Base-by-base conservation (phyloP, 1,139 yeast genomes). In the Kurtzmaniella quercitrusa region DNA sequence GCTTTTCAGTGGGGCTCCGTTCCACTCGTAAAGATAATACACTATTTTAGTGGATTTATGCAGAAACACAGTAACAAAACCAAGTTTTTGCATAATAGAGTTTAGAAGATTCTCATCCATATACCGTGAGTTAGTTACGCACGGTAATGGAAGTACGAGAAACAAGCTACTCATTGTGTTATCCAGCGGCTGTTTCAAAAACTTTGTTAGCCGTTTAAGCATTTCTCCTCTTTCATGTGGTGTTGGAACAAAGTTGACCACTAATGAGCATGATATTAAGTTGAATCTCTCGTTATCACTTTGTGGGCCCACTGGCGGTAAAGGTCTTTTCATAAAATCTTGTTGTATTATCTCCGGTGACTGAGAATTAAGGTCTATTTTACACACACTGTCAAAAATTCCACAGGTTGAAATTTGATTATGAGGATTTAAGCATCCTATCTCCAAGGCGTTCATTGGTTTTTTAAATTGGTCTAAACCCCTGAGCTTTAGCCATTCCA, bases 131-230 rank as follows among this genome's bases (percentile, higher is more conserved):
- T 91, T 89, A 7, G 67, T 59, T 1, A 88, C 69, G 59, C 98
- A 93, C 0, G 98, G 96, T 26, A 86, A 68, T 0, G 98, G 98
- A 6, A 91, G 65, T 2, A 93, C 98, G 14, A 93, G 61, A 56
- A 91, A 91, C 3, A 88, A 61, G 19, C 76, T 60, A 18, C 71
- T 57, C 38, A 55, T 22, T 7, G 50, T 40, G 1, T 49, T 46
- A n/a, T 15, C n/a, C 1, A 54, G 50, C 1, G 71, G 71, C 1
- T 54, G 51, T 37, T 65, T 65, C 40, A 88, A 64, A 57, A 88
- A 91, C 33, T 68, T 48, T 2, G 80, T 69, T 3, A 88, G 76
- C 46, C 86, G 61, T 26, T 56, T 52, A 48, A 89, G 66, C 97
- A 91, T 89, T 11, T 76, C 78, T 2, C 97, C 97, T 41, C 98